These are phyloP conservation scores for Jacaranda copaia DNA, from an alignment of 257 asterid species.

Conservation along the genomic window DNA sequence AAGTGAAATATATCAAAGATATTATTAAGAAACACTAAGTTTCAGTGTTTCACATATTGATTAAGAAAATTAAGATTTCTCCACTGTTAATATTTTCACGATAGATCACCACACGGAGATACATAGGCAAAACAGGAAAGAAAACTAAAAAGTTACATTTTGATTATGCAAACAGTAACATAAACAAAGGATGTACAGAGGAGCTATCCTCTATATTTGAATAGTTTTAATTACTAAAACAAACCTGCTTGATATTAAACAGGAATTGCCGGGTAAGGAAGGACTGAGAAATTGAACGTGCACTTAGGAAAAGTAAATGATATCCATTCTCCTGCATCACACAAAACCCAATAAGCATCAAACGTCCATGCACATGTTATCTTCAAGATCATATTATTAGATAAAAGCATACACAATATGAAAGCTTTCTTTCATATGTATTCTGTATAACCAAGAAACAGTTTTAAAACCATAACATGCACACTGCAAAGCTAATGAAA, in stretches of 20 bases:
- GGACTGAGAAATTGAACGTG: constrained; percentile 95
- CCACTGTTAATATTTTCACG: constrained; percentile 7
- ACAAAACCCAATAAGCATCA: constrained; percentile 13
- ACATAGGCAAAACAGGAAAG: background rate
- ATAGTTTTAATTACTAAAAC: background rate
- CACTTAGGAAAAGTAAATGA: constrained; percentile 93
- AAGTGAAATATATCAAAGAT: background rate
- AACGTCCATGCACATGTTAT: background rate
- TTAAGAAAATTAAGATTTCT: constrained; percentile 7
- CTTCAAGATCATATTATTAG: constrained; percentile 9
- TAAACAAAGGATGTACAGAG: background rate
- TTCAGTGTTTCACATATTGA: background rate
- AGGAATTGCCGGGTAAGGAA: constrained; percentile 85
- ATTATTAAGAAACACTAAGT: background rate
- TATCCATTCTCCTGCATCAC: constrained; percentile 93
- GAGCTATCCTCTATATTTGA: background rate
- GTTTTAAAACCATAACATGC: background rate
- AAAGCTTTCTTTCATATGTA: background rate
- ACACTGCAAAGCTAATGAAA: background rate
- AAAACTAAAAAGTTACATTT: background rate
- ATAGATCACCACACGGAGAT: background rate
- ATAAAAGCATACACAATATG: constrained; percentile 6
- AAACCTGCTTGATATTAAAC: constrained; percentile 87
- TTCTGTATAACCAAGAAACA: background rate
- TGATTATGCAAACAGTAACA: background rate